Conservation (phyloP, 805 yeast species). For the Zygoascus ofunaensis region DNA sequence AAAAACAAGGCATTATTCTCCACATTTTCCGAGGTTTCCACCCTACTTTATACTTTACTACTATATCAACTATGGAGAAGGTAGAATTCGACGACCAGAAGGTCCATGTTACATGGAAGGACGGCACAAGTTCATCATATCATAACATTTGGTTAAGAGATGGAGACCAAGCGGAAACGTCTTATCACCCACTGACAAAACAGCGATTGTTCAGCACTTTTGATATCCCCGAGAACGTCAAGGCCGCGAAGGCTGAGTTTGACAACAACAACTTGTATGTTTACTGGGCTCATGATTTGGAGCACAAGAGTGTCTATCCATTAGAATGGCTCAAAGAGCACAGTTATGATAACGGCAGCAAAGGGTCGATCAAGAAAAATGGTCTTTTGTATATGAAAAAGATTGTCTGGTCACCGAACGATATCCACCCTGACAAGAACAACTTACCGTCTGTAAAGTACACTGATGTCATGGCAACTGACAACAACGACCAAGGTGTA, state of each 20-base stretch:
- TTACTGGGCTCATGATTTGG: conserved; percentile 32
- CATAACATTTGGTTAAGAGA: conserved; percentile 59
- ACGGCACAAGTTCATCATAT: not conserved
- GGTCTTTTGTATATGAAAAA: conserved; percentile 25
- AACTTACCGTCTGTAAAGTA: conserved; percentile 42
- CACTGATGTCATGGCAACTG: conserved; percentile 37
- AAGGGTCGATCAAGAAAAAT: conserved; percentile 25
- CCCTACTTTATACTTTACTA: not conserved
- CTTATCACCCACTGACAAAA: conserved; percentile 47
- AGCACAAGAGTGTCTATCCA: conserved; percentile 34
- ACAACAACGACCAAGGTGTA: conserved; percentile 37
- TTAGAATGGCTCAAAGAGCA: conserved; percentile 40
- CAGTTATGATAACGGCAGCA: conserved; percentile 43
- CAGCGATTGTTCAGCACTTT: conserved; percentile 53
- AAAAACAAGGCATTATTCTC: not conserved
- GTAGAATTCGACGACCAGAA: not conserved
- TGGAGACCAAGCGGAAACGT: conserved; percentile 48
- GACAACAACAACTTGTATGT: conserved; percentile 14
- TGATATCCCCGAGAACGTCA: conserved; percentile 29
- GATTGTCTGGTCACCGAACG: conserved; percentile 38
- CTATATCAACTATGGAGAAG: conserved; percentile 1
- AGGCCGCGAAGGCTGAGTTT: conserved; percentile 18
- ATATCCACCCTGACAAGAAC: conserved; percentile 24
- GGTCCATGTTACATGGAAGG: conserved; percentile 2
- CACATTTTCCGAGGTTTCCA: not conserved